Base-by-base conservation (phyloP, 805 yeast species). In the Suhomyces sp. region DNA sequence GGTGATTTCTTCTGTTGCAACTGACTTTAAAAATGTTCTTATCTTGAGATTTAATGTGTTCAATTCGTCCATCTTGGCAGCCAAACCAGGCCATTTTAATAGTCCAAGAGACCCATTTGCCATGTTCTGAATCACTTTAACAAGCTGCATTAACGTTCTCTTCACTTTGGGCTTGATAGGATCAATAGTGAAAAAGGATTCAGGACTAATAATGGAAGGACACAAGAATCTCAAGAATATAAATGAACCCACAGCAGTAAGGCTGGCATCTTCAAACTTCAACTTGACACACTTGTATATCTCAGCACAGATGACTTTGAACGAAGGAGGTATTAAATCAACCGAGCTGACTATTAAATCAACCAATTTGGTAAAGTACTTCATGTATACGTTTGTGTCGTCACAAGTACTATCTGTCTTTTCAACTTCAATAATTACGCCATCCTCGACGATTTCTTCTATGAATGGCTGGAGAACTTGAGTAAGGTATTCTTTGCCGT, bases 121-220 rank as follows among this genome's bases (percentile, higher is more conserved):
- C 72, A 92, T 82, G 58, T 87, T 83, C 69, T 93, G 98, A 19
- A 93, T 71, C 17, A 88, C 85, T 61, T 90, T 89, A 2, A 96
- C 97, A 33, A 92, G 67, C 51, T 88, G 84, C 55, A 92, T 83
- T 48, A 89, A 78, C 0, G 90, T 81, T 57, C 96, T 78, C 56
- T 90, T 81, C 61, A 64, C 78, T 46, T 67, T 72, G 3, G 68
- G 65, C 50, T 64, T 61, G 9, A 60, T 58, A 5, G 63, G 58
- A 2, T 65, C 58, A 27, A 72, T 60, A 44, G 65, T 70, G 47
- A 75, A 71, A 52, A 68, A 77, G 6, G 86, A 77, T 53, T 89
- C 96, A 0, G 97, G 97, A 33, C 90, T 84, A 12, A 92, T 92
- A 60, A 92, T 85, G 0, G 96, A 96, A 10, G 98, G 97, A 65